phyloP scores from a whole-genome alignment of 495 filamentous ascomycete genomes.

The Baudoinia panamericana region DNA sequence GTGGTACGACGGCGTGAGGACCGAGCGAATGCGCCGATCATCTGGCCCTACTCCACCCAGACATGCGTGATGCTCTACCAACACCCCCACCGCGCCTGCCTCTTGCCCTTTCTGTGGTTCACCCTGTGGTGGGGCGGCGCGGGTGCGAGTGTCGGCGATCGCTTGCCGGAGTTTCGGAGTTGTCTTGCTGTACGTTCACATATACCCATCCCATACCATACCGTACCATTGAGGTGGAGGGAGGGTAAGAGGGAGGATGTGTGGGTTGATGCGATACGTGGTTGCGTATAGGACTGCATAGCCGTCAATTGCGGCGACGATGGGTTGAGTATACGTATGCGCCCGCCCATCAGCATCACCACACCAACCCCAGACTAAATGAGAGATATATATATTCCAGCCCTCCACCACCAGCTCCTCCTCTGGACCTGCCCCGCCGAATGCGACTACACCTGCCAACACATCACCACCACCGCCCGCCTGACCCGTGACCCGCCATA shows the following conservation, averaged over 20 bases:
- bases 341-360: too few species aligned
- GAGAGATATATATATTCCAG: conserved; percentile 25
- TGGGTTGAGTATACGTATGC: conserved; percentile 42
- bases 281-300: conserved; percentile 53
- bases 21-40: neutral
- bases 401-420: conserved; percentile 55
- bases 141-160: conserved; percentile 69
- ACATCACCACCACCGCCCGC: conserved; percentile 70
- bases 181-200: conserved; percentile 61
- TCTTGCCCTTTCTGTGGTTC: conserved; percentile 1
- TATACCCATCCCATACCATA: neutral
- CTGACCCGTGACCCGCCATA: conserved; percentile 49
- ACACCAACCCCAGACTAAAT: conserved; percentile 1
- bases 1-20: too few species aligned
- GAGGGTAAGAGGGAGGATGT: neutral
- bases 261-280: conserved; percentile 12
- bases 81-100: neutral
- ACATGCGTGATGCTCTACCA: conserved; percentile 7
- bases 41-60: neutral
- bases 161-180: conserved; percentile 74
- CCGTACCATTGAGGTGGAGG: neutral
- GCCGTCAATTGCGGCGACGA: conserved; percentile 58
- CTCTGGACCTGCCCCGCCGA: conserved; percentile 75
- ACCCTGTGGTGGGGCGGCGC: conserved; percentile 35
- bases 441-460: conserved; percentile 97